Evolutionary conservation across 208 protist genomes (phyloP).

Genomic region (Trypanosoma melophagium): DNA sequence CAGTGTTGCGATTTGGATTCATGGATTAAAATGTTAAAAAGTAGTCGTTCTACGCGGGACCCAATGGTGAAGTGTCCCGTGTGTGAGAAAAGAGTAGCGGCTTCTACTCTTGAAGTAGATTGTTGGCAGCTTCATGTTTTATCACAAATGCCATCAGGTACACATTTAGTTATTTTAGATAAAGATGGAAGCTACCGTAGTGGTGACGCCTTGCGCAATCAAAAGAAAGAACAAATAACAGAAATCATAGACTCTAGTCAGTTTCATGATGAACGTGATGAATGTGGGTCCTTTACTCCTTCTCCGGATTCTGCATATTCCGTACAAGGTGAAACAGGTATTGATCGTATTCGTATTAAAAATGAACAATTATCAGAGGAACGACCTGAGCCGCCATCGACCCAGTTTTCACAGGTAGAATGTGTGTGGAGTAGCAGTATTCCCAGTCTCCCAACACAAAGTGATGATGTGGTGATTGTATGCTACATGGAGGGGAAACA

Average conservation of each 20-base stretch:
- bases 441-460: constrained; percentile 32
- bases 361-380: constrained; percentile 18
- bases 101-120: constrained; percentile 82
- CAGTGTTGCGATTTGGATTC: constrained; percentile 91
- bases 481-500: constrained; percentile 45
- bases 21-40: constrained; percentile 81
- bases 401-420: background rate
- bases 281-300: background rate
- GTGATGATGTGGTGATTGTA: constrained; percentile 66
- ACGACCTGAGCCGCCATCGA: constrained; percentile 6
- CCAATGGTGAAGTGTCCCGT: constrained; percentile 82
- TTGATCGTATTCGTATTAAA: constrained; percentile 8
- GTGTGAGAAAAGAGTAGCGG: constrained; percentile 72
- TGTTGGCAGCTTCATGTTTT: constrained; percentile 76
- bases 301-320: constrained; percentile 4
- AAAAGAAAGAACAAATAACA: constrained; percentile 54
- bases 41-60: constrained; percentile 81
- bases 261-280: background rate
- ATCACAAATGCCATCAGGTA: constrained; percentile 71
- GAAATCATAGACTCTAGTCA: constrained; percentile 48
- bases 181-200: constrained; percentile 72
- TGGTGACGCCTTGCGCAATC: constrained; percentile 64
- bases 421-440: background rate
- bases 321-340: background rate
- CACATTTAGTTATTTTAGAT: constrained; percentile 76